These are phyloP conservation scores for Anastatica hierochuntica DNA, from an alignment of 345 rosid genomes.

Conservation along the genomic window DNA sequence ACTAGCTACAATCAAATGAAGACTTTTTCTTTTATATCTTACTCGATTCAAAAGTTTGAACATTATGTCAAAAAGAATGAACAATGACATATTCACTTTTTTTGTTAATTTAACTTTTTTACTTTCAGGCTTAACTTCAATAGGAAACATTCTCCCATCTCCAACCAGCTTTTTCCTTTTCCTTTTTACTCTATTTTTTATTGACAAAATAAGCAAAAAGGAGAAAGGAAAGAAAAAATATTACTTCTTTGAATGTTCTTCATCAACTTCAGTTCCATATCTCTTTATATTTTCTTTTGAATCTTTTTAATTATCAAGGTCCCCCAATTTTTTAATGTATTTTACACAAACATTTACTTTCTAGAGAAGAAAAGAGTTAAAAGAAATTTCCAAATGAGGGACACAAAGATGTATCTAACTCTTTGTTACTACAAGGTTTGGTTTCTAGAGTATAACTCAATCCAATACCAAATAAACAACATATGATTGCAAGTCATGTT, in stretches of 20 bases:
- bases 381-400: too few relatives aligned
- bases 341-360: not conserved
- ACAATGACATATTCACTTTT: constrained; percentile 8
- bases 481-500: too few relatives aligned
- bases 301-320: constrained; percentile 6
- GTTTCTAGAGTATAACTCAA: too few relatives aligned
- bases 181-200: not conserved
- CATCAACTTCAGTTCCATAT: constrained; percentile 20
- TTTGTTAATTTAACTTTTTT: too few relatives aligned
- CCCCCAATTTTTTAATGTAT: not conserved
- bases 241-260: constrained; percentile 18
- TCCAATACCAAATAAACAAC: too few relatives aligned
- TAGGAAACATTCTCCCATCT: constrained; percentile 28
- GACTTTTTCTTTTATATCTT: constrained; percentile 11
- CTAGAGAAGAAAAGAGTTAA: too few relatives aligned
- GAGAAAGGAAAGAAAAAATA: not conserved
- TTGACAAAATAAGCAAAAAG: constrained; percentile 14
- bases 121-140: constrained; percentile 17
- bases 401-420: too few relatives aligned
- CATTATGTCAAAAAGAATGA: constrained; percentile 17
- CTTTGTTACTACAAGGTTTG: too few relatives aligned
- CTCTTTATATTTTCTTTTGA: constrained; percentile 17
- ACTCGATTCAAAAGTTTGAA: constrained; percentile 16
- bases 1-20: constrained; percentile 13
- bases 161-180: constrained; percentile 18